Evolutionary conservation across 2,329 filamentous ascomycete species (phyloP), one percentile per base, ranked within the genome.

Genomic region (Neonectria hederae): DNA sequence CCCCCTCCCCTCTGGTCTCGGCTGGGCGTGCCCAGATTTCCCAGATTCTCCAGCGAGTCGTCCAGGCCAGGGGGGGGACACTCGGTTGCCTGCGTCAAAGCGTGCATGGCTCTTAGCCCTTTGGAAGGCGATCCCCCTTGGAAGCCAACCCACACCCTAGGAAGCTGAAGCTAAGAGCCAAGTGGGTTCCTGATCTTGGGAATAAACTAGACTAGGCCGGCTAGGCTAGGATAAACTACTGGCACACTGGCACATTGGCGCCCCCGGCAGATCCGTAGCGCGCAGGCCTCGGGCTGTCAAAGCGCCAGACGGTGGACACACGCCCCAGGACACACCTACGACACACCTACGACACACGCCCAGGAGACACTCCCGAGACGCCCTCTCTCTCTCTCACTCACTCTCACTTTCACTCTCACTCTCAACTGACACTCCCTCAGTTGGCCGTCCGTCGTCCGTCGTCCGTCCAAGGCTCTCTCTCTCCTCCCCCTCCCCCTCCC

Each of bases 191-290:
- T 62, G 59, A 62, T 65, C 63, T 65, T 57, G 54, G 52, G 55
- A 21, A 42, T 9, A 35, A 35, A 4, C 38, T 42, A 19, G 35
- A 10, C 46, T 22, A 45, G 45, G 53, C 42, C 35, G 14, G n/a
- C 17, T 40, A 7, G n/a, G 42, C 35, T 46, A 56, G 54, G 26
- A 38, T 21, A 48, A 49, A 42, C 60, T 69, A 66, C 59, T 60
- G 63, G 35, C 24, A 60, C 54, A 66, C 59, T 60, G 63, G 35
- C 24, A 60, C 54, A 21, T 53, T 54, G 61, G 59, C 66, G 68
- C 38, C 53, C 69, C 70, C 61, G 70, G 70, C 61, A 67, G 65
- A 73, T 65, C 70, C 70, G 70, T 73, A 67, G 59, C 60, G 54
- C 65, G 52, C 65, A 49, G 60, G 59, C 54, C 59, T 38, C 49